Conservation (phyloP, 345 rosid genomes). For the Erodium maritimum region DNA sequence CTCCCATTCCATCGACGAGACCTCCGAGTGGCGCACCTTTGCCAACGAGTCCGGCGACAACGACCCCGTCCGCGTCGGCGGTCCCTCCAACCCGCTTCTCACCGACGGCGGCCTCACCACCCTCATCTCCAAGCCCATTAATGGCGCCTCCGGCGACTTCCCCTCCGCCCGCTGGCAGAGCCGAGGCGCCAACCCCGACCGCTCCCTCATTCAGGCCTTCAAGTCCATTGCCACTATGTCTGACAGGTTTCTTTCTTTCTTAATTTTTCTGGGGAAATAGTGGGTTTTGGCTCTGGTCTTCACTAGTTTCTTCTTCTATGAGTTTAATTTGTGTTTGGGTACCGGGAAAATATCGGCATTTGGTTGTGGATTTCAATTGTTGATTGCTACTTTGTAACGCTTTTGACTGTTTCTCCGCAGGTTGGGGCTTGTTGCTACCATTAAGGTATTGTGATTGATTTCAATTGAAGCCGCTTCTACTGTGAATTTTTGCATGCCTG, state of each 20-base stretch:
- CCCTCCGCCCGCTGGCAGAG: constrained; percentile 3
- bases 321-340: too few species aligned
- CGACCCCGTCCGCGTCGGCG: too few species aligned
- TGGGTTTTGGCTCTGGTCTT: not conserved
- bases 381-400: not conserved
- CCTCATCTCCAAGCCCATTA: constrained; percentile 2
- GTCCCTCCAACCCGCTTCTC: too few species aligned
- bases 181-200: constrained; percentile 8
- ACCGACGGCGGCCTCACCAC: constrained; percentile 5
- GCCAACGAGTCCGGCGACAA: too few species aligned
- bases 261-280: too few species aligned
- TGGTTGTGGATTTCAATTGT: too few species aligned
- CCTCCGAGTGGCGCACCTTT: too few species aligned
- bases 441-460: constrained; percentile 22
- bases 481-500: not conserved
- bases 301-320: too few species aligned
- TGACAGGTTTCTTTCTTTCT: not conserved
- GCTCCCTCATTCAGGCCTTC: constrained; percentile 5
- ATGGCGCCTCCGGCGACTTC: constrained; percentile 4
- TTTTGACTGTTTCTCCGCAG: constrained; percentile 18
- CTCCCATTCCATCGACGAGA: too few species aligned
- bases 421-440: constrained; percentile 39
- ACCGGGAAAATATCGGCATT: not conserved
- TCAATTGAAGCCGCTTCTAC: not conserved
- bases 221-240: constrained; percentile 12